Evolutionary conservation across 306 rosid species (phyloP), one percentile per base, ranked within the genome.

Genomic region (Fragaria iinumae): DNA sequence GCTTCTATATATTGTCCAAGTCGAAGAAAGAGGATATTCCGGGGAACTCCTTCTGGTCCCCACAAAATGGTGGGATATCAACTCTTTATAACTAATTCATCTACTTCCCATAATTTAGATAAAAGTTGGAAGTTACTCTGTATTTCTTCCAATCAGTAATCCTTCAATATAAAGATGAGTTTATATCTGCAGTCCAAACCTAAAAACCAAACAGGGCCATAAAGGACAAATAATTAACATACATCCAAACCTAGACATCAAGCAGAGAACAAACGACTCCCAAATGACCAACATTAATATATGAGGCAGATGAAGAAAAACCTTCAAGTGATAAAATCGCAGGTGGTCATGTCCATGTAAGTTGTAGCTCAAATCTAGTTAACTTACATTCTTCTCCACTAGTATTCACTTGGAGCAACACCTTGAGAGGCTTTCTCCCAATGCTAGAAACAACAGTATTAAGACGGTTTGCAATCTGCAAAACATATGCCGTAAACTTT

Each of bases 341-440:
- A 53, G 44, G 52, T 8, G 44, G 16, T 38, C 38, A 21, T n/a
- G 55, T 36, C 38, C 21, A 6, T 5, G 50, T 38, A 49, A 20
- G 39, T 6, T 43, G 50, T 11, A 38, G 48, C 65, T 72, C 36
- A 56, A 39, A 60, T 72, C 50, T 72, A 76, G 83, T 82, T 82
- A 78, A 81, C 93, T 80, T 85, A 95, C 99, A 84, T 72, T 81
- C 84, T 88, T 95, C 99, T 72, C 99, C 99, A 72, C 99, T 92
- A n/a, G 99, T 95, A 87, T 92, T 95, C 77, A 95, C 97, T 86
- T 95, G 93, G 77, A 92, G 87, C 76, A 90, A 82, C 71, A 95
- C 92, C 85, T 89, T 92, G 77, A 95, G 80, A 18, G 97, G 97
- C 76, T 84, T 89, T 79, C 97, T 90, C 77, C 92, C 97, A 70